phyloP scores from a whole-genome alignment of 805 yeast genomes.

The Schwanniomyces yamadae region DNA sequence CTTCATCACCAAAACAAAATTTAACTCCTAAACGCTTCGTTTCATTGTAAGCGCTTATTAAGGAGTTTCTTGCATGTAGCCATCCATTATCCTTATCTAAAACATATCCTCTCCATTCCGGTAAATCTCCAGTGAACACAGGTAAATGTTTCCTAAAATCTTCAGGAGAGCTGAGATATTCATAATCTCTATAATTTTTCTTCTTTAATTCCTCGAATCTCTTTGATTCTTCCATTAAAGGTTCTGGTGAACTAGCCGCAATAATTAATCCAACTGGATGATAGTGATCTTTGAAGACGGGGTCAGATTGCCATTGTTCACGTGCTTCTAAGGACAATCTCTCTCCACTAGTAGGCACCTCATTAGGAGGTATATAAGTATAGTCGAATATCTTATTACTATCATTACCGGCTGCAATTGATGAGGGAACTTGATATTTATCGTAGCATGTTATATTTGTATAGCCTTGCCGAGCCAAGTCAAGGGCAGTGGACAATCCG shows the following conservation, averaged over 20 bases:
- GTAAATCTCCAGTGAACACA: conserved; percentile 8
- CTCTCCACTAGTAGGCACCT: conserved; percentile 2
- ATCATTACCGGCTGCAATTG: conserved; percentile 8
- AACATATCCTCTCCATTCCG: conserved; percentile 7
- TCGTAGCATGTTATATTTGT: conserved; percentile 5
- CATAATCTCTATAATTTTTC: conserved; percentile 6
- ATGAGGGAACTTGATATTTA: conserved; percentile 4
- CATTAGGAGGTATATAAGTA: conserved; percentile 3
- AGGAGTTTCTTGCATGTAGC: conserved; percentile 6
- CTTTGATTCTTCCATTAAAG: not conserved
- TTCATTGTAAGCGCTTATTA: conserved; percentile 20
- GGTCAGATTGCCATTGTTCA: conserved; percentile 9
- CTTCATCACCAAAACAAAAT: conserved; percentile 22
- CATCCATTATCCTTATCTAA: conserved; percentile 7
- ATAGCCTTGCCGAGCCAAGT: conserved; percentile 5
- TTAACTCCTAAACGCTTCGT: conserved; percentile 30
- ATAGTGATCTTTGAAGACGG: conserved; percentile 10
- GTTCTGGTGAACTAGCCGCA: conserved; percentile 2
- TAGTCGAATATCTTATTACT: conserved; percentile 7
- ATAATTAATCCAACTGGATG: conserved; percentile 2
- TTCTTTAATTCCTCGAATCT: conserved; percentile 1
- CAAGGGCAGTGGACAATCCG: conserved; percentile 6
- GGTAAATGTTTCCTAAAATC: conserved; percentile 9
- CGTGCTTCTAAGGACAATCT: conserved; percentile 8
- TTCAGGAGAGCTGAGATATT: conserved; percentile 8